A percentile compares a stretch with the other conserved stretches of the same genome.
Conservation (phyloP, 257 asterid species). For the Fraxinus cuspidata region DNA sequence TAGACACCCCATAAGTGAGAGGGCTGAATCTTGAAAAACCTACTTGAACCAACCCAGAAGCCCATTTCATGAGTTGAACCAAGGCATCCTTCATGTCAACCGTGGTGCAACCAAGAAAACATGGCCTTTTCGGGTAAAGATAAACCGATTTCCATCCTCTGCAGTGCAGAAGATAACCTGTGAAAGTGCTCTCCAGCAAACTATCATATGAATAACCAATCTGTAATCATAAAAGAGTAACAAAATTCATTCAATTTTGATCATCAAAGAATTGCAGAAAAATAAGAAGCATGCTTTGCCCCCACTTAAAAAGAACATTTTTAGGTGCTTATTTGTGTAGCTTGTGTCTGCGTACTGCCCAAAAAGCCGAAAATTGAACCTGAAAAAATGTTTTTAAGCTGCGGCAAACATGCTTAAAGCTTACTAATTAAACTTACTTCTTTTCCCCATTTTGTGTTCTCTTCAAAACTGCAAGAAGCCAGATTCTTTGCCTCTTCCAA, state of each 20-base stretch:
- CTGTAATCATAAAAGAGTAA: slow-evolving; percentile 30
- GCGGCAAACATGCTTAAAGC: not conserved
- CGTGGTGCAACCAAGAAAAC: slow-evolving; percentile 63
- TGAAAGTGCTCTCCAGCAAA: slow-evolving; percentile 69
- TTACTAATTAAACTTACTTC: slow-evolving; percentile 40
- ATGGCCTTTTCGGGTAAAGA: slow-evolving; percentile 58
- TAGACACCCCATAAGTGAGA: slow-evolving; percentile 49
- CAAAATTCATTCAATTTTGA: not conserved
- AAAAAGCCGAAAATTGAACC: too few species aligned
- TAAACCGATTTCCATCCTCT: slow-evolving; percentile 63
- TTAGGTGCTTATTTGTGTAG: too few species aligned
- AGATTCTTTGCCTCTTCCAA: slow-evolving; percentile 61
- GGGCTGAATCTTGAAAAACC: slow-evolving; percentile 60
- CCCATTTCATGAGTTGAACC: slow-evolving; percentile 68
- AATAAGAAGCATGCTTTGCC: too few species aligned
- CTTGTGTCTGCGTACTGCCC: too few species aligned
- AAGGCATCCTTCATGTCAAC: slow-evolving; percentile 71
- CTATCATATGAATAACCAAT: slow-evolving; percentile 73
- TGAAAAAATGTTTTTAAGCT: too few species aligned
- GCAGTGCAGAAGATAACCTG: slow-evolving; percentile 54
- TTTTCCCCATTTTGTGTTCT: slow-evolving; percentile 74
- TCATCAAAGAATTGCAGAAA: not conserved
- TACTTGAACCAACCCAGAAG: slow-evolving; percentile 62
- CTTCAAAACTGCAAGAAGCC: slow-evolving; percentile 68
- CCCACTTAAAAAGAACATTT: too few species aligned